These are phyloP conservation scores for Aspergillus aculeatus DNA, from an alignment of 2,329 filamentous ascomycete species.

Conservation along the genomic window DNA sequence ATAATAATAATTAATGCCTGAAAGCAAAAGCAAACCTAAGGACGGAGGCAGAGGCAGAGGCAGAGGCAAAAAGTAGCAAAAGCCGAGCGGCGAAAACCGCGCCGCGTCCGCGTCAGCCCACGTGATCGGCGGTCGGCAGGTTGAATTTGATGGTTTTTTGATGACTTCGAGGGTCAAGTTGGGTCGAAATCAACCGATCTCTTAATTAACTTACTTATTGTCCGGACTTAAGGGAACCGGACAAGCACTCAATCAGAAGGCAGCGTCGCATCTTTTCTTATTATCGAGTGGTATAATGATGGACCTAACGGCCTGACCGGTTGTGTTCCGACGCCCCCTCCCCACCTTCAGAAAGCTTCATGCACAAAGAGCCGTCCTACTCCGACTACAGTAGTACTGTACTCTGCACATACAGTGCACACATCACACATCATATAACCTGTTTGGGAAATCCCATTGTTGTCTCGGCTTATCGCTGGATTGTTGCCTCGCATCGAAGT, in stretches of 20 bases:
- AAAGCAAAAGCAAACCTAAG: slow-evolving; percentile 6
- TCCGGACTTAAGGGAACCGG: no score
- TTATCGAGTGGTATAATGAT: background rate
- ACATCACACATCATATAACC: background rate
- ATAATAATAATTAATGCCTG: background rate
- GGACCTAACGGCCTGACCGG: background rate
- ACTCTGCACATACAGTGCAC: no score
- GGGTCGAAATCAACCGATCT: background rate
- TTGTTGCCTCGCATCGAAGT: background rate
- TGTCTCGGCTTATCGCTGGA: background rate
- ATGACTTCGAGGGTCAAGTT: background rate
- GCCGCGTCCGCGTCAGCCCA: slow-evolving; percentile 12
- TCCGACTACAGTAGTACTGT: background rate
- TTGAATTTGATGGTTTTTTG: background rate
- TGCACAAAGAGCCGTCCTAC: background rate
- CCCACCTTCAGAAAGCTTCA: background rate
- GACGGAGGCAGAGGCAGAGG: background rate
- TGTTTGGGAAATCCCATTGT: background rate
- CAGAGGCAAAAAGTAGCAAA: background rate
- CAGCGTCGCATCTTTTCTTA: no score
- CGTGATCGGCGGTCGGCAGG: slow-evolving; percentile 7
- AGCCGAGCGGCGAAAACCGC: slow-evolving; percentile 2
- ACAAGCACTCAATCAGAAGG: no score
- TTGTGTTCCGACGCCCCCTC: background rate
- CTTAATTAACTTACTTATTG: no score